Conservation (phyloP, 257 asterid species). For the Plectranthus barbatus region DNA sequence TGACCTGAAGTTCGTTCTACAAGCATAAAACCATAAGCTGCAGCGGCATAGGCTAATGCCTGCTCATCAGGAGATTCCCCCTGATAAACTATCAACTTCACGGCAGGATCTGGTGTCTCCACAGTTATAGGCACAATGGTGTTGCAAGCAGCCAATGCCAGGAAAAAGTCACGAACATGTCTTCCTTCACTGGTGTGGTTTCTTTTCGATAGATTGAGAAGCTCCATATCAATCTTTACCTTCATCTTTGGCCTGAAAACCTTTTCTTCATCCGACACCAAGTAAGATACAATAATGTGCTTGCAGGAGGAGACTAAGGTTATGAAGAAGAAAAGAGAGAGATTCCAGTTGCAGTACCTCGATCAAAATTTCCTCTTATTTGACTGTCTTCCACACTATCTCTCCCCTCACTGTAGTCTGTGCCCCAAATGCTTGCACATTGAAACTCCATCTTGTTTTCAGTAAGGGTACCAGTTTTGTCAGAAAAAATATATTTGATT, state of each 20-base stretch:
- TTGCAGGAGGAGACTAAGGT: slow-evolving; percentile 3
- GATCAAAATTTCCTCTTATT: slow-evolving; percentile 23
- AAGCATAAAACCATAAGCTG: slow-evolving; percentile 92
- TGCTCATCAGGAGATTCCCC: slow-evolving; percentile 99
- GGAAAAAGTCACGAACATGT: slow-evolving; percentile 56
- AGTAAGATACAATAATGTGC: slow-evolving; percentile 16
- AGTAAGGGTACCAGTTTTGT: slow-evolving; percentile 93
- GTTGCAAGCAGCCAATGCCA: slow-evolving; percentile 96
- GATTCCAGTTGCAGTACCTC: slow-evolving; percentile 39
- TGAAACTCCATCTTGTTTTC: slow-evolving; percentile 99
- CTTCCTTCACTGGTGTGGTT: slow-evolving; percentile 43
- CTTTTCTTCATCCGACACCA: slow-evolving; percentile 42
- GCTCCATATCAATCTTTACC: slow-evolving; percentile 67
- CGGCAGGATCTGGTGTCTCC: slow-evolving; percentile 67
- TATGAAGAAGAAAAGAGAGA: neutral
- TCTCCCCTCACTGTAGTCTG: slow-evolving; percentile 41
- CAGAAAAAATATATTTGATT: slow-evolving; percentile 86
- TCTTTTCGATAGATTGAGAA: slow-evolving; percentile 43
- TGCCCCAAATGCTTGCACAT: slow-evolving; percentile 84
- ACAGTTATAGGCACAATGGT: slow-evolving; percentile 78
- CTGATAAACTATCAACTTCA: slow-evolving; percentile 73
- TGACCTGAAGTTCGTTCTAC: slow-evolving; percentile 94
- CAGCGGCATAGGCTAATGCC: slow-evolving; percentile 95
- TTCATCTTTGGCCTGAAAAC: slow-evolving; percentile 73
- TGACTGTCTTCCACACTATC: slow-evolving; percentile 35